Conservation (phyloP, 768 basidiomycete species). For the Suillus plorans region DNA sequence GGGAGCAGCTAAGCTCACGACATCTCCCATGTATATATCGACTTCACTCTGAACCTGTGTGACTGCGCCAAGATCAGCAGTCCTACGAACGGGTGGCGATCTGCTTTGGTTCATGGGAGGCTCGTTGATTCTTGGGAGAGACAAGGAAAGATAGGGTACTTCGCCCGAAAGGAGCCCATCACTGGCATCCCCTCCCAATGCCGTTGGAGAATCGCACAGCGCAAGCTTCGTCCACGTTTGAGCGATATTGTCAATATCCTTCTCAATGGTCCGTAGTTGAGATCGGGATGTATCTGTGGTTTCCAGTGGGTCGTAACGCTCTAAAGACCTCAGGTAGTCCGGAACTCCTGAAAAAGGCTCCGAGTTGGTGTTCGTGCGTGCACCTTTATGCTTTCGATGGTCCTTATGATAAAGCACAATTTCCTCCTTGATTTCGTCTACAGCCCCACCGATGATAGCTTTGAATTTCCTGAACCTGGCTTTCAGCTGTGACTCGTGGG, state of each 20-base stretch:
- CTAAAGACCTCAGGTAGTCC: neutral
- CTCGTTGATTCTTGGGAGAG: neutral
- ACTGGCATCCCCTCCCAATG: neutral
- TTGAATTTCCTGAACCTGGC: neutral
- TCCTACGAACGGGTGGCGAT: neutral
- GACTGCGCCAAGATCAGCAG: neutral
- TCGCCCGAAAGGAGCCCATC: neutral
- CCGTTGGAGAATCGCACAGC: conserved; percentile 4
- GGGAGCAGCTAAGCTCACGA: neutral
- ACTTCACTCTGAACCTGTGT: neutral
- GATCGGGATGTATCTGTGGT: neutral
- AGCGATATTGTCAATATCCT: neutral
- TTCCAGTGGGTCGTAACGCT: neutral
- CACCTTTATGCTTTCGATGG: neutral
- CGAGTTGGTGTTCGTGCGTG: neutral
- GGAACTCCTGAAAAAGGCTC: neutral
- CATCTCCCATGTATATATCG: neutral
- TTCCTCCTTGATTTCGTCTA: neutral
- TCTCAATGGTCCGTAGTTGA: neutral
- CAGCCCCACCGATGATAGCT: neutral
- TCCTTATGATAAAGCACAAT: neutral
- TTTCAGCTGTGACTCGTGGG: neutral
- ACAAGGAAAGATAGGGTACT: neutral
- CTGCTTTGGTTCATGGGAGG: neutral
- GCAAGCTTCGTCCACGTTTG: neutral